Evolutionary conservation across 202 grass and related monocot species (phyloP), one percentile per base, ranked within the genome.

Genomic region (Setaria italica): DNA sequence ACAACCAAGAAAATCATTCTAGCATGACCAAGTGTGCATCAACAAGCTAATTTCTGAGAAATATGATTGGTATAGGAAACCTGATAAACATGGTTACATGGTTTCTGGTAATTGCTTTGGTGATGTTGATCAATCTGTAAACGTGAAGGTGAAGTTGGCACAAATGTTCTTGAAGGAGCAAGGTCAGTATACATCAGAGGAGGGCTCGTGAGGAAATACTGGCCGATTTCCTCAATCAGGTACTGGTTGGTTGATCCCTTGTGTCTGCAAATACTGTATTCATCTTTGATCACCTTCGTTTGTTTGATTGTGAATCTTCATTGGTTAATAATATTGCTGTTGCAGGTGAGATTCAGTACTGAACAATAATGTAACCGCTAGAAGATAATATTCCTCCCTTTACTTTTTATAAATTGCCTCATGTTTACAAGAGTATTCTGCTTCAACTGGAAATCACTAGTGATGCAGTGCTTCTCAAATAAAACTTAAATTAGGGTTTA

Each of bases 171-270:
- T 41, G 5, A 5, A 41, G 39, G 6, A 41, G 39, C 39, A 6
- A 41, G 39, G 4, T 41, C 39, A 41, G 6, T 41, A 41, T 41
- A 5, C 39, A 2, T 32, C 11, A 49, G 41, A 34, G 43, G 46
- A 87, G 71, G 25, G 7, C 42, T 84, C 19, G 13, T 62, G 47
- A 79, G 82, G 74, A 83, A 79, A 51, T 54, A 37, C 55, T 51
- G 25, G 47, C 19, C 73, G 17, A 70, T 74, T 76, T 12, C 49
- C 30, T 75, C 13, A 60, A 68, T 77, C n/a, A 49, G 45, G 13
- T 82, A 49, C 49, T 29, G 49, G 13, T 4, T 12, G 25, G n/a
- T 51, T 69, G 72, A 17, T 57, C 42, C 21, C 11, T 55, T 20
- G 32, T 43, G 68, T 41, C 39, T 73, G 35, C 41, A 33, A 42